Percentiles rank a stretch among this genome's conserved stretches.
Evolutionary conservation across 148 eudicot species (phyloP).

Genomic region (Bassia scoparia): DNA sequence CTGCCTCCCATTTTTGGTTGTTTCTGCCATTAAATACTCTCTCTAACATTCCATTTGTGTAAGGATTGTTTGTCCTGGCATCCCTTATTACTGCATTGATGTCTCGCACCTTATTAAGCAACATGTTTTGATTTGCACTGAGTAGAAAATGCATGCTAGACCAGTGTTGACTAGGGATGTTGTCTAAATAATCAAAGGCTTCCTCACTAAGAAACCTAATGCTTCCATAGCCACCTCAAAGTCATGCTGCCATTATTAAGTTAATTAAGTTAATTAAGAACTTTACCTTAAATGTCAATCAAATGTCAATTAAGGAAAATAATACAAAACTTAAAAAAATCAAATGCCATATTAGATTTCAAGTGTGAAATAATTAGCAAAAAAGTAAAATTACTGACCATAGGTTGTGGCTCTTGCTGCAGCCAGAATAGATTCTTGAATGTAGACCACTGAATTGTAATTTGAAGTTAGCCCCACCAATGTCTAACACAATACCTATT

Average conservation of each 20-base stretch:
- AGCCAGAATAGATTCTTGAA: background rate
- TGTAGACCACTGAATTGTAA: background rate
- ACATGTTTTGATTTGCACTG: background rate
- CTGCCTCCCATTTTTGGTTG: no score
- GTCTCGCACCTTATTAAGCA: background rate
- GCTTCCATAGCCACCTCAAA: background rate
- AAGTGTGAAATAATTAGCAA: no score
- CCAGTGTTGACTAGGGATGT: background rate
- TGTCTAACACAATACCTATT: constrained; percentile 1
- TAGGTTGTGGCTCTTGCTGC: background rate
- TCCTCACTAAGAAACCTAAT: background rate
- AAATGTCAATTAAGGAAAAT: no score
- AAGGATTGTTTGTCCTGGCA: no score
- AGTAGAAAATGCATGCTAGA: background rate
- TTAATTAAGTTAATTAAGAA: no score
- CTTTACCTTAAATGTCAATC: no score
- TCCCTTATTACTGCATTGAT: background rate
- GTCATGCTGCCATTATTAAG: background rate
- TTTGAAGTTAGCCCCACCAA: constrained; percentile 5
- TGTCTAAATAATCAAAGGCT: background rate
- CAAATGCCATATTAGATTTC: background rate
- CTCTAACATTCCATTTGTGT: no score
- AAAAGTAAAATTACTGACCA: background rate
- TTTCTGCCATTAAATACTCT: no score
- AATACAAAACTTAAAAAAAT: no score